A percentile compares a stretch with the other conserved stretches of the same genome.
phyloP scores from a whole-genome alignment of 2,329 filamentous ascomycete species.

The Aspergillus ibericus region DNA sequence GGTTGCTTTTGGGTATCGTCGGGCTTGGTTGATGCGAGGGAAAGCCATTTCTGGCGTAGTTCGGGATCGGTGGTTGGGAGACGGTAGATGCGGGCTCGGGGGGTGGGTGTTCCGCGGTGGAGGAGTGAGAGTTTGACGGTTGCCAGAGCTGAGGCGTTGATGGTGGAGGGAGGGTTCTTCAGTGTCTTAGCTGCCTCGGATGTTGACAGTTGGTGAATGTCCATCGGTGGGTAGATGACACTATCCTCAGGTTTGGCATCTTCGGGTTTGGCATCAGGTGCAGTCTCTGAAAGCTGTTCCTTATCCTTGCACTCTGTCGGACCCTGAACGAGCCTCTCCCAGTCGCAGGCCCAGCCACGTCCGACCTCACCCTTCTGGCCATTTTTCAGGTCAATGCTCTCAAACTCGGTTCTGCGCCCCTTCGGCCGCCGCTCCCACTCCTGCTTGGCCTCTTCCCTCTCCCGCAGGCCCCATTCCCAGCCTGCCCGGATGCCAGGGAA shows the following conservation, averaged over 20 bases:
- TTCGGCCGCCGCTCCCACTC: slow-evolving; percentile 78
- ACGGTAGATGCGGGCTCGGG: slow-evolving; percentile 81
- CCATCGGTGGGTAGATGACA: slow-evolving; percentile 25
- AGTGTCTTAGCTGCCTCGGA: slow-evolving; percentile 30
- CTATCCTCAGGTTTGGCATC: slow-evolving; percentile 6
- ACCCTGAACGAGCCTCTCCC: slow-evolving; percentile 64
- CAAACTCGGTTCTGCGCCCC: slow-evolving; percentile 76
- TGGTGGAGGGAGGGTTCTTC: slow-evolving; percentile 22
- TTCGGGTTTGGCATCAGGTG: slow-evolving; percentile 13
- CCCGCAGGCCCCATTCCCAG: slow-evolving; percentile 70
- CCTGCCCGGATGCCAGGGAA: slow-evolving; percentile 78
- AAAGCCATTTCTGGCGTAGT: slow-evolving; percentile 71
- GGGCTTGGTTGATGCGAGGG: slow-evolving; percentile 45
- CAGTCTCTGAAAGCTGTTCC: slow-evolving; percentile 1
- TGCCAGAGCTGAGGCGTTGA: slow-evolving; percentile 44
- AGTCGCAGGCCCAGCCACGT: slow-evolving; percentile 79
- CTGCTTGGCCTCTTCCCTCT: slow-evolving; percentile 59
- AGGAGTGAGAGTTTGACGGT: slow-evolving; percentile 68
- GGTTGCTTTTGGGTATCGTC: background rate
- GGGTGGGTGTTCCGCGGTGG: slow-evolving; percentile 66
- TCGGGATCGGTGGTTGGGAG: slow-evolving; percentile 61
- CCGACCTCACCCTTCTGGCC: slow-evolving; percentile 80
- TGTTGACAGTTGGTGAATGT: slow-evolving; percentile 44
- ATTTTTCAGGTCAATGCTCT: slow-evolving; percentile 69
- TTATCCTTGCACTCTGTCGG: slow-evolving; percentile 10